A percentile compares a stretch with the other conserved stretches of the same genome.
These are phyloP conservation scores for Curvularia verruculosa DNA, from an alignment of 2,329 filamentous ascomycete species.

Conservation along the genomic window DNA sequence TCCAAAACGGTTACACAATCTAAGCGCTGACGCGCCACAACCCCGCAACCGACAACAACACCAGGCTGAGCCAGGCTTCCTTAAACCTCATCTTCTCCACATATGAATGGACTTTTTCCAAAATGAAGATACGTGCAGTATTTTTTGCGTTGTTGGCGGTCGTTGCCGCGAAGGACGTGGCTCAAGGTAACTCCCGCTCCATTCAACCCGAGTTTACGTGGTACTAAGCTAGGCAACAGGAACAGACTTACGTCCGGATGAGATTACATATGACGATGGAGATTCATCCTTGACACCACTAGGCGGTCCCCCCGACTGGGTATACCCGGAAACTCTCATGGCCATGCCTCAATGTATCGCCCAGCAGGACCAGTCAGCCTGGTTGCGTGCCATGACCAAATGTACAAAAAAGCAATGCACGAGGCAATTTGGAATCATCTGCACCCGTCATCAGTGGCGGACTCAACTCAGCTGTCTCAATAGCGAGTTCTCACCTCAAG, in stretches of 20 bases:
- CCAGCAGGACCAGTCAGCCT: conserved; percentile 41
- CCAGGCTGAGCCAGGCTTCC: not conserved
- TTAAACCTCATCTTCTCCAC: not conserved
- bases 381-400: conserved; percentile 41
- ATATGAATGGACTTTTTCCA: not conserved
- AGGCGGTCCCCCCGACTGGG: conserved; percentile 29
- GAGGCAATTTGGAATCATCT: conserved; percentile 40
- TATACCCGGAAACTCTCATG: conserved; percentile 44
- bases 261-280: not conserved
- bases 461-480: conserved; percentile 43
- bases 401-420: conserved; percentile 42
- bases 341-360: conserved; percentile 47
- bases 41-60: not conserved
- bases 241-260: not conserved
- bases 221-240: conserved; percentile 1
- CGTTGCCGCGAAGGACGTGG: not conserved
- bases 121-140: not conserved
- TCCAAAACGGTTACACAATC: not conserved
- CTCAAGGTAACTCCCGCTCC: not conserved
- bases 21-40: not conserved
- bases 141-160: not conserved
- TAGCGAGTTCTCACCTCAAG: conserved; percentile 35
- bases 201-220: not conserved
- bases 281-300: not conserved
- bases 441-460: conserved; percentile 44